Evolutionary conservation across 2,329 filamentous ascomycete genomes (phyloP), one percentile per base, ranked within the genome.

Genomic region (Curvularia spicifera): DNA sequence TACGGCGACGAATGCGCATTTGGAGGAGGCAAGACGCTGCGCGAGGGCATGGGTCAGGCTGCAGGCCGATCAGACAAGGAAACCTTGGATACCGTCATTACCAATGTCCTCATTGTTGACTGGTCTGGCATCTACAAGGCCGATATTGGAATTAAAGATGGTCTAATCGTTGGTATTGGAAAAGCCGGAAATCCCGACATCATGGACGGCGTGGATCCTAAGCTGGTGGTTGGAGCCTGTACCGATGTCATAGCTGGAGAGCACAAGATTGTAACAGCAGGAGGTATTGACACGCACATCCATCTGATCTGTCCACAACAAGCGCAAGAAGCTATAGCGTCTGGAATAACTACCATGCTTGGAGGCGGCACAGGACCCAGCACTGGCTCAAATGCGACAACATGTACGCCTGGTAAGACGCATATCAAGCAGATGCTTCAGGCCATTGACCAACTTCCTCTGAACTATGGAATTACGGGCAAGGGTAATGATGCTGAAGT

Each of bases 101-200:
- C 89, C 1, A 98, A 97, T 70, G 94, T 93, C 5, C 80, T 98
- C 63, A 89, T 98, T 37, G 84, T 98, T 20, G 94, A 98, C 79
- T 96, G 90, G 85, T 89, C 85, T 1, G 94, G 94, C 47, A 97
- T 98, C 71, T 96, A 91, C 83, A 98, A 98, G 80, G 94, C 93
- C 5, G 94, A 98, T 76, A 96, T 98, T 73, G 94, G 94, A 28
- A 88, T 98, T 76, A 97, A 96, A 77, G 79, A 93, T 66, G 93
- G 94, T 2, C 75, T 90, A 39, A 97, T 98, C 70, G 88, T 89
- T 28, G 94, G 87, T 0, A 94, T 98, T 67, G 94, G 94, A 59
- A 97, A 98, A 78, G 92, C 94, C 15, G 94, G 94, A 20, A 98
- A 97, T 71, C 94, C 94, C n/a, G 94, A 98, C 78, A 87, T 96